phyloP scores from a whole-genome alignment of 495 filamentous ascomycete genomes.

The Xylaria flabelliformis region DNA sequence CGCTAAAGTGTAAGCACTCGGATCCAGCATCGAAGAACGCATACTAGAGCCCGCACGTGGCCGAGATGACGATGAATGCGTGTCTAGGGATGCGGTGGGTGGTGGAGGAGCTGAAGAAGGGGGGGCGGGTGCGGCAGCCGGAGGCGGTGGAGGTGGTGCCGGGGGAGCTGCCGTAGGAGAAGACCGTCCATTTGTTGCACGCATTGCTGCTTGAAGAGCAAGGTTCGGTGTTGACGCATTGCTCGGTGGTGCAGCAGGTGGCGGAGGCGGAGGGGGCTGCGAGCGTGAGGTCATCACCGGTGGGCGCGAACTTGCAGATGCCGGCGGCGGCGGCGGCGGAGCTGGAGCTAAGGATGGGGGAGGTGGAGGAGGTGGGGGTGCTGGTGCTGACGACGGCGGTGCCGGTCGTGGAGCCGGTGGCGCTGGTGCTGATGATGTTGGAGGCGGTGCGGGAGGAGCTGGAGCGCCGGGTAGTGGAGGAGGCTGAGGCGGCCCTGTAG shows the following conservation, averaged over 20 bases:
- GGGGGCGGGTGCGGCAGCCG: conserved; percentile 42
- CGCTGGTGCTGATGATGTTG: conserved; percentile 58
- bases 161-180: conserved; percentile 52
- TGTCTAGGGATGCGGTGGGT: conserved; percentile 37
- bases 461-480: conserved; percentile 56
- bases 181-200: conserved; percentile 52
- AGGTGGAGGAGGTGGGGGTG: conserved; percentile 41
- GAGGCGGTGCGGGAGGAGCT: conserved; percentile 60
- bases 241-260: conserved; percentile 52
- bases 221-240: conserved; percentile 48
- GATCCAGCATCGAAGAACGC: conserved; percentile 65
- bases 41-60: conserved; percentile 41
- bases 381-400: conserved; percentile 56
- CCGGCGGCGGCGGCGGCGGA: conserved; percentile 50
- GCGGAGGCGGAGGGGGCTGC: conserved; percentile 58
- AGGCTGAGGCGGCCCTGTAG: conserved; percentile 50
- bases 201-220: conserved; percentile 57
- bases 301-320: conserved; percentile 33
- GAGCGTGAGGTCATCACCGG: conserved; percentile 53
- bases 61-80: conserved; percentile 36
- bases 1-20: conserved; percentile 77
- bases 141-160: conserved; percentile 46
- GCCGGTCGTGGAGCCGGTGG: conserved; percentile 55
- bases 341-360: conserved; percentile 59
- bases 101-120: conserved; percentile 44